phyloP scores from a whole-genome alignment of 2,329 filamentous ascomycete species.

The Colletotrichum endophyticum region DNA sequence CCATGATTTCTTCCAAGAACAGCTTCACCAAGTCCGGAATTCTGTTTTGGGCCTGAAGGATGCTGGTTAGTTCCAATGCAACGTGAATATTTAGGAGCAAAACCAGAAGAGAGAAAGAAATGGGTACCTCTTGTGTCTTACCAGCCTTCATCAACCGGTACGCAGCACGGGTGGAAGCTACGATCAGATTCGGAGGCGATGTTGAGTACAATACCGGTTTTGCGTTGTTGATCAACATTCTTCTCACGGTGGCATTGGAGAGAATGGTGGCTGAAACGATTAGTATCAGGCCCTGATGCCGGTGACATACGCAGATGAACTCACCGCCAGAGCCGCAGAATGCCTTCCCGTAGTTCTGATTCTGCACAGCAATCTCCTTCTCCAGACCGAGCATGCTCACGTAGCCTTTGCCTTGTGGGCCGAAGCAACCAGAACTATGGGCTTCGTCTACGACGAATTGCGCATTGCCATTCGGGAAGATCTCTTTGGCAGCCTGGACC shows the following conservation, averaged over 20 bases:
- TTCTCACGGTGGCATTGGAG: slow-evolving; percentile 21
- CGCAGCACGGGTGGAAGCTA: slow-evolving; percentile 24
- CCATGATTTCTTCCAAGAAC: slow-evolving; percentile 29
- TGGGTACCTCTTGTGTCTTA: not conserved
- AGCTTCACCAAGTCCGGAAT: not conserved
- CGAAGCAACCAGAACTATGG: slow-evolving; percentile 56
- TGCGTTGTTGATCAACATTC: slow-evolving; percentile 24
- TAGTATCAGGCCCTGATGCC: not conserved
- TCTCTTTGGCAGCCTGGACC: slow-evolving; percentile 35
- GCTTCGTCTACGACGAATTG: slow-evolving; percentile 63
- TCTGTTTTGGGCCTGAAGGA: not conserved
- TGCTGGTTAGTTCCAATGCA: too few relatives aligned
- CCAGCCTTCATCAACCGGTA: slow-evolving; percentile 22
- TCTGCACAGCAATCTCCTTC: slow-evolving; percentile 49
- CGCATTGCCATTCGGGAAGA: slow-evolving; percentile 39
- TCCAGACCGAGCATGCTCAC: slow-evolving; percentile 55
- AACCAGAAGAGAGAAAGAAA: too few relatives aligned
- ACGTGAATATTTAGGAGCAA: too few relatives aligned
- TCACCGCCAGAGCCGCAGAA: slow-evolving; percentile 40
- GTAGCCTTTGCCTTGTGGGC: slow-evolving; percentile 51
- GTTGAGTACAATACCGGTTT: slow-evolving; percentile 22
- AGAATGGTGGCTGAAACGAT: slow-evolving; percentile 22
- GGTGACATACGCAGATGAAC: not conserved
- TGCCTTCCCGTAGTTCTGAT: slow-evolving; percentile 60
- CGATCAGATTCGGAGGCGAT: slow-evolving; percentile 22